phyloP scores from a whole-genome alignment of 192 early-diverging fungal genomes.

The Linnemannia exigua region DNA sequence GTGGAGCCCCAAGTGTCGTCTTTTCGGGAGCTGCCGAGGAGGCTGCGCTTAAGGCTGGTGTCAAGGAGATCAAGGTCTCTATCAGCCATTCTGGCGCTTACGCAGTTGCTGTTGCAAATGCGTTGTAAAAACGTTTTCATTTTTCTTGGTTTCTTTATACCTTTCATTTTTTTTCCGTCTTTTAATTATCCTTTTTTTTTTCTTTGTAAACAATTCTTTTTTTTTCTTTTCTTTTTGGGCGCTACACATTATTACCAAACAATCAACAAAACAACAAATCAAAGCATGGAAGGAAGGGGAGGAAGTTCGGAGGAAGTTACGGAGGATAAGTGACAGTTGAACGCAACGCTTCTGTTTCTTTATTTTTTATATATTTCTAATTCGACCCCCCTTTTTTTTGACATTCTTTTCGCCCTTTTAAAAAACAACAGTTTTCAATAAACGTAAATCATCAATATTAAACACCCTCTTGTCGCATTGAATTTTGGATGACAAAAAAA shows the following conservation, averaged over 20 bases:
- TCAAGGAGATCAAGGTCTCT: slow-evolving; percentile 85
- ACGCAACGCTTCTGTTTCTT: slow-evolving; percentile 48
- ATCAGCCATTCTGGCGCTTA: slow-evolving; percentile 94
- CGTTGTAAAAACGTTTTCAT: slow-evolving; percentile 58
- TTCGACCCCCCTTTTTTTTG: background rate
- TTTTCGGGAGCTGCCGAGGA: slow-evolving; percentile 88
- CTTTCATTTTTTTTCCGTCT: background rate
- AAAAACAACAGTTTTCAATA: background rate
- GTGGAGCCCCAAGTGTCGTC: slow-evolving; percentile 84
- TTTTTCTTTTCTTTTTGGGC: background rate
- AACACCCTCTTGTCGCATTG: too few relatives aligned
- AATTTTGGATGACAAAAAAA: too few relatives aligned
- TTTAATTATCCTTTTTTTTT: background rate
- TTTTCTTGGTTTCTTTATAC: slow-evolving; percentile 24
- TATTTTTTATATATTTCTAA: background rate
- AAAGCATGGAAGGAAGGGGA: background rate
- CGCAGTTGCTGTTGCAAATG: slow-evolving; percentile 90
- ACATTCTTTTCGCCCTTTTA: background rate
- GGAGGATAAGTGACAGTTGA: slow-evolving; percentile 24
- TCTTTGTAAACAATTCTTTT: slow-evolving; percentile 5
- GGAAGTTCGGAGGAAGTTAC: background rate
- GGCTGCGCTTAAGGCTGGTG: slow-evolving; percentile 77
- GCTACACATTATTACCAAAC: background rate
- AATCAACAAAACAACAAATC: background rate
- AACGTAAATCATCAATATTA: background rate